Evolutionary conservation across 1,284 basidiomycete species (phyloP).

Genomic region (Puccinia horiana): DNA sequence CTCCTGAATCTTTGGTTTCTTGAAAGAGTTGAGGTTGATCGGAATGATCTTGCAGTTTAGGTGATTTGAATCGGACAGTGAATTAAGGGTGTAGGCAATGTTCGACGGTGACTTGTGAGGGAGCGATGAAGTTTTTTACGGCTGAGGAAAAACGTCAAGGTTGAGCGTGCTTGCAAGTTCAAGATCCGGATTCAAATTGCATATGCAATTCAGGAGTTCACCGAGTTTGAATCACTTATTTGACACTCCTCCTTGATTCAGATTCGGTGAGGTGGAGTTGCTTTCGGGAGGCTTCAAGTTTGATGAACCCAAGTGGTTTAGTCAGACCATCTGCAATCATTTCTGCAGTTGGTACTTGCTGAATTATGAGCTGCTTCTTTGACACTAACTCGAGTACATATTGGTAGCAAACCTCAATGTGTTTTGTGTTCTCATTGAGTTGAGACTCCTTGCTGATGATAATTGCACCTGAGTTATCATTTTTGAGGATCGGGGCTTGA

Average conservation of each 20-base stretch:
- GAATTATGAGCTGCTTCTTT: background rate
- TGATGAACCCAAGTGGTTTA: background rate
- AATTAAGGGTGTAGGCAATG: too few relatives aligned
- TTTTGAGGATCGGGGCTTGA: background rate
- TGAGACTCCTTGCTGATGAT: background rate
- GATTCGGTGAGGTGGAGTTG: background rate
- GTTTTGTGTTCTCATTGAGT: background rate
- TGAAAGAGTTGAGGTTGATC: too few relatives aligned
- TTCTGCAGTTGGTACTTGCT: background rate
- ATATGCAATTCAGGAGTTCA: too few relatives aligned
- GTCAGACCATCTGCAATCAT: background rate
- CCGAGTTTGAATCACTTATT: too few relatives aligned
- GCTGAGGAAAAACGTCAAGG: too few relatives aligned
- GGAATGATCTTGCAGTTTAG: too few relatives aligned
- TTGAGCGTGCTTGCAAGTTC: too few relatives aligned
- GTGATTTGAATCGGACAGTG: too few relatives aligned
- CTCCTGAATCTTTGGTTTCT: too few relatives aligned
- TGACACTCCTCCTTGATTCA: conserved; percentile 7
- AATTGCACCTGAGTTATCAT: background rate
- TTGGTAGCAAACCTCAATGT: background rate
- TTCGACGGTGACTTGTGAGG: too few relatives aligned
- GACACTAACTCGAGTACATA: background rate
- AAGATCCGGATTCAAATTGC: too few relatives aligned
- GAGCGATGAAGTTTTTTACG: too few relatives aligned
- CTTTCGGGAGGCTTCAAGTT: background rate